Evolutionary conservation across 2,329 filamentous ascomycete genomes (phyloP), one percentile per base, ranked within the genome.

Genomic region (Penicillium sp.): DNA sequence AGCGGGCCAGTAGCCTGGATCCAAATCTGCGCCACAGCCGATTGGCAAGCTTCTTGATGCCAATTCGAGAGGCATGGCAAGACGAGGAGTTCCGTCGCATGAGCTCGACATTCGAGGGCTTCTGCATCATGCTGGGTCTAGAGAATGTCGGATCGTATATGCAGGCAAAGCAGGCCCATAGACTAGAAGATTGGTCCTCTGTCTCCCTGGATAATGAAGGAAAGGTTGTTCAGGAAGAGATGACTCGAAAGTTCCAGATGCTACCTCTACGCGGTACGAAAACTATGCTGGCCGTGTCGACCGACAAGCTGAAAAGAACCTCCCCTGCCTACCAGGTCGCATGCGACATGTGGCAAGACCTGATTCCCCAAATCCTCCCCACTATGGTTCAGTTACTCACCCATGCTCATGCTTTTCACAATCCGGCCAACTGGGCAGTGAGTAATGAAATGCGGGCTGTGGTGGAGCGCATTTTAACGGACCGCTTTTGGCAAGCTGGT

Each of bases 401-500:
- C 62, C 85, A 94, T 66, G 90, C 91, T 0, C 91, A 97, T 70
- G 88, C 89, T 1, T 90, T 94, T 53, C 90, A 95, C 64, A 90
- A 95, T 59, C 81, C 88, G 1, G 76, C 80, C 18, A 94, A 90
- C 62, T 98, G 93, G 91, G 76, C 78, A 8, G 80, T 95, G 12
- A 85, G 90, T 1, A 66, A 75, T 9, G 88, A 94, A 37, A 85
- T 94, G 76, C 84, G 84, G 49, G 73, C 78, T 4, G 82, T 95
- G 45, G 86, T 97, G 35, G 80, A 83, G 38, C 81, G 88, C 24
- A 89, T 97, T 18, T 73, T 98, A 24, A 95, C 90, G 11, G 93
- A 98, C 68, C 81, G 93, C 25, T 98, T 98, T 67, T 98, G 93
- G 93, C 93, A 98, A 74, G 89, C 90, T 5, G 93, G 93, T 8